Evolutionary conservation across 2,329 filamentous ascomycete species (phyloP).

Genomic region (Lecanicillium sp.): DNA sequence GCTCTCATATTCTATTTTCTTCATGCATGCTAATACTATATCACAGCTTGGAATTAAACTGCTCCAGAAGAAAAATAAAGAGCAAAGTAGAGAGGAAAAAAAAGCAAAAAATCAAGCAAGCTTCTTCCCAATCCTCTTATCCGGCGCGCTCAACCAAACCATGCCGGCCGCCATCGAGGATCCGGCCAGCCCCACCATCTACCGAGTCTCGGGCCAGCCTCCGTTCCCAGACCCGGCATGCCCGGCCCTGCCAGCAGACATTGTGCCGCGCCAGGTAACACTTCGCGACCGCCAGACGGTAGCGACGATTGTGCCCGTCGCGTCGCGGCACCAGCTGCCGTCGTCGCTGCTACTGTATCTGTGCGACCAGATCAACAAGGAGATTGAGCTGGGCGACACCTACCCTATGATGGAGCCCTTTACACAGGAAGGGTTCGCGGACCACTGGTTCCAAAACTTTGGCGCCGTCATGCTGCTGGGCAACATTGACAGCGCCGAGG

Average conservation of each 20-base stretch:
- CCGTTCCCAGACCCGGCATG: conserved; percentile 56
- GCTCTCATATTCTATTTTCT: no score
- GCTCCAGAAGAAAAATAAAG: no score
- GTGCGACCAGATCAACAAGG: conserved; percentile 75
- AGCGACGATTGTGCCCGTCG: conserved; percentile 77
- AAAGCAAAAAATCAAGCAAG: no score
- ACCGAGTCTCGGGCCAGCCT: conserved; percentile 56
- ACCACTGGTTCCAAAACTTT: conserved; percentile 90
- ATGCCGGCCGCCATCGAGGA: conserved; percentile 79
- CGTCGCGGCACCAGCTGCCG: conserved; percentile 69
- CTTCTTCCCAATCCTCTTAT: no score
- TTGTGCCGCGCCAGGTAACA: conserved; percentile 68
- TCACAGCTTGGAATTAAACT: no score
- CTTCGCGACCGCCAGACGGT: conserved; percentile 76
- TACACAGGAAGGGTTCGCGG: conserved; percentile 63
- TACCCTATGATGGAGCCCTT: conserved; percentile 81
- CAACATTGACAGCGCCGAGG: conserved; percentile 55
- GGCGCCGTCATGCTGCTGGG: conserved; percentile 81
- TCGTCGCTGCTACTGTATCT: conserved; percentile 67
- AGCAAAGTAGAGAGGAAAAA: neutral
- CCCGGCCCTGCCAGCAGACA: conserved; percentile 57
- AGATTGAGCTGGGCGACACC: conserved; percentile 86
- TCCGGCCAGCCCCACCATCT: conserved; percentile 60
- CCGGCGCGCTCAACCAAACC: conserved; percentile 19
- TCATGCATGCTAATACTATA: no score